Evolutionary conservation across 2,329 filamentous ascomycete species (phyloP).

Genomic region (Colletotrichum abscissum): DNA sequence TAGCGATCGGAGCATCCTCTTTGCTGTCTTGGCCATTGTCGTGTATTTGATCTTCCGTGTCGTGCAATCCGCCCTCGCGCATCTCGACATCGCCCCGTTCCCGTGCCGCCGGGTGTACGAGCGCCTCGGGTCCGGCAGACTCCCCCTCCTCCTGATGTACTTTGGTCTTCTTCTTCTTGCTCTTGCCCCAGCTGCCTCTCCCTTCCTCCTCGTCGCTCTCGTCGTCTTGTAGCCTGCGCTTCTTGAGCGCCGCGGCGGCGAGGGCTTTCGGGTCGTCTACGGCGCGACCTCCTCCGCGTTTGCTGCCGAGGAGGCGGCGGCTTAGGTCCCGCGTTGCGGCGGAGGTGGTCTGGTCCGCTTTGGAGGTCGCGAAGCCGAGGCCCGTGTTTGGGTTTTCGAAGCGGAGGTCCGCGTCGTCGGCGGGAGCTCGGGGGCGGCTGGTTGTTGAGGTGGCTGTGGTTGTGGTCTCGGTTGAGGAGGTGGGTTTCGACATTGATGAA

Average conservation of each 20-base stretch:
- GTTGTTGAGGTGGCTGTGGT: background rate
- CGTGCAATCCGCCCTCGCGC: background rate
- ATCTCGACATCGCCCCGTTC: background rate
- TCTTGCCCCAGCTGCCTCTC: constrained; percentile 50
- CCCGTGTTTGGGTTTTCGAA: constrained; percentile 49
- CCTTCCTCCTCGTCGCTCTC: constrained; percentile 49
- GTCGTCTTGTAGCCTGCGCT: constrained; percentile 31
- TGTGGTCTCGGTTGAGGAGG: background rate
- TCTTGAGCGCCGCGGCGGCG: constrained; percentile 15
- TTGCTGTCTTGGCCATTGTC: background rate
- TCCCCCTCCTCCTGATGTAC: constrained; percentile 28
- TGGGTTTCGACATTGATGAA: constrained; percentile 34
- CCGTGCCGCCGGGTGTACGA: background rate
- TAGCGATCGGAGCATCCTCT: background rate
- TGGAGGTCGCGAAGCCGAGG: constrained; percentile 50
- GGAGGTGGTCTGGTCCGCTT: constrained; percentile 41
- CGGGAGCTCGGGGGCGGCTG: background rate
- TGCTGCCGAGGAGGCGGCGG: constrained; percentile 43
- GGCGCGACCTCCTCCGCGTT: constrained; percentile 10
- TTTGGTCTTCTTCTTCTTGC: constrained; percentile 45
- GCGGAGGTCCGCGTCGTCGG: constrained; percentile 34
- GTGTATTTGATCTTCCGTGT: background rate
- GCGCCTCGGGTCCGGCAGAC: background rate
- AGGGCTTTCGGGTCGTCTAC: constrained; percentile 28
- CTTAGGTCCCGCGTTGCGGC: constrained; percentile 43